Percentiles rank a stretch among this genome's conserved stretches.
phyloP scores from a whole-genome alignment of 2,329 filamentous ascomycete genomes.

The Phaeophleospora eucalypticola region DNA sequence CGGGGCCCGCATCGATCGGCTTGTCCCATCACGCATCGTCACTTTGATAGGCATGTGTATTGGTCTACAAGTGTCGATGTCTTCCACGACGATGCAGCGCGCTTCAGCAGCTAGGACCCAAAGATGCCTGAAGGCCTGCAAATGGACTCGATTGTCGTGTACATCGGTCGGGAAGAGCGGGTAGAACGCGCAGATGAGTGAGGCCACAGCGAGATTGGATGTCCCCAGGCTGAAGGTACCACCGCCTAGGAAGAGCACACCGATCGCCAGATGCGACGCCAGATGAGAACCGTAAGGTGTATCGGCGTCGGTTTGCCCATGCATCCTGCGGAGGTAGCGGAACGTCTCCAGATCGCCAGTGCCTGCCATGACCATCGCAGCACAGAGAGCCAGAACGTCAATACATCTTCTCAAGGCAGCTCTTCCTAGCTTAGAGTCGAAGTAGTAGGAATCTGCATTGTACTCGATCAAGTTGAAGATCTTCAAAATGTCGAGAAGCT shows the following conservation, averaged over 20 bases:
- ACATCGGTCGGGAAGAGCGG: conserved; percentile 85
- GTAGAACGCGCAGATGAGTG: conserved; percentile 87
- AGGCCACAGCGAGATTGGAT: conserved; percentile 78
- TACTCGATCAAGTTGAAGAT: conserved; percentile 26
- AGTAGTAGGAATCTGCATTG: conserved; percentile 44
- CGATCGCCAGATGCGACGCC: conserved; percentile 86
- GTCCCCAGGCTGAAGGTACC: conserved; percentile 90
- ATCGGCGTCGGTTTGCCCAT: conserved; percentile 78
- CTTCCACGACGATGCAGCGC: conserved; percentile 81
- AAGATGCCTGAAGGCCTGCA: conserved; percentile 94
- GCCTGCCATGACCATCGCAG: conserved; percentile 89
- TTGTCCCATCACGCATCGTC: conserved; percentile 20
- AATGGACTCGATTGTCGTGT: conserved; percentile 88
- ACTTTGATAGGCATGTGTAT: conserved; percentile 50
- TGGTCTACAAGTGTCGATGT: conserved; percentile 77
- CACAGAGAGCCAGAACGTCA: conserved; percentile 76
- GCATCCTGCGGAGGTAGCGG: conserved; percentile 77
- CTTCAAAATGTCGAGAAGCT: conserved; percentile 80
- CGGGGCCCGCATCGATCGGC: conserved; percentile 45
- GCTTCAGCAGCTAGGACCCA: conserved; percentile 93
- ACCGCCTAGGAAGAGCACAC: conserved; percentile 83
- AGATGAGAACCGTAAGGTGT: conserved; percentile 92
- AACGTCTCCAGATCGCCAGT: conserved; percentile 85
- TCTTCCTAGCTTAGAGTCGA: conserved; percentile 79
- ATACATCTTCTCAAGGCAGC: conserved; percentile 87